Evolutionary conservation across 1,284 basidiomycete species (phyloP).

Genomic region (Apiotrichum sp.): DNA sequence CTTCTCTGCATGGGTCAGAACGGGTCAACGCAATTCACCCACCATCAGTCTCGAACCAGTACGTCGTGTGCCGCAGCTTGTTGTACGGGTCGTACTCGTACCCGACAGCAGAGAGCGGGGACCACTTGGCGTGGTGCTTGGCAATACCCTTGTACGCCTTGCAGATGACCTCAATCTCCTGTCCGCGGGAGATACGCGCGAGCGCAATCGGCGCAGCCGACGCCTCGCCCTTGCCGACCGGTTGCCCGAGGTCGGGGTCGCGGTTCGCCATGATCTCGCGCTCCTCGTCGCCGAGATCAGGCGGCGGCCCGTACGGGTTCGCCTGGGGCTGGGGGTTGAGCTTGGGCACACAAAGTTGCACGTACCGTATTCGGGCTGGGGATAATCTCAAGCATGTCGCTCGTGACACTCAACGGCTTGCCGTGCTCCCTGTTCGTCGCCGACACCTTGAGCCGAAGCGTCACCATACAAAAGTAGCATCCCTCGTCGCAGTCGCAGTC

Average conservation of each 20-base stretch:
- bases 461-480: constrained; percentile 47
- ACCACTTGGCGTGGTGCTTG: constrained; percentile 99
- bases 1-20: constrained; percentile 45
- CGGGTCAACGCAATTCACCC: background rate
- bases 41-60: constrained; percentile 85
- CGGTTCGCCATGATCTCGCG: constrained; percentile 53
- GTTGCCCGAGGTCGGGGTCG: constrained; percentile 70
- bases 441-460: constrained; percentile 39
- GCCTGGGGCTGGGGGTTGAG: constrained; percentile 18
- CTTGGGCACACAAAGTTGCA: constrained; percentile 22
- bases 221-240: constrained; percentile 74
- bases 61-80: constrained; percentile 87
- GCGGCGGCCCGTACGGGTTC: constrained; percentile 35
- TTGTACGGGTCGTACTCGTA: constrained; percentile 99
- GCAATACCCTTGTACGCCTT: constrained; percentile 96
- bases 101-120: constrained; percentile 85
- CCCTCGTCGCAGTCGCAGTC: constrained; percentile 49
- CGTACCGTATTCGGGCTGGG: constrained; percentile 29
- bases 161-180: constrained; percentile 80
- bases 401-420: constrained; percentile 40
- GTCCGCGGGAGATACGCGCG: constrained; percentile 87
- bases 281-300: constrained; percentile 37
- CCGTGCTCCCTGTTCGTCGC: constrained; percentile 19
- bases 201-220: constrained; percentile 68
- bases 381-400: constrained; percentile 43